Evolutionary conservation across 768 basidiomycete species (phyloP), one percentile per base, ranked within the genome.

Genomic region (Neoboletus subvelutipes): DNA sequence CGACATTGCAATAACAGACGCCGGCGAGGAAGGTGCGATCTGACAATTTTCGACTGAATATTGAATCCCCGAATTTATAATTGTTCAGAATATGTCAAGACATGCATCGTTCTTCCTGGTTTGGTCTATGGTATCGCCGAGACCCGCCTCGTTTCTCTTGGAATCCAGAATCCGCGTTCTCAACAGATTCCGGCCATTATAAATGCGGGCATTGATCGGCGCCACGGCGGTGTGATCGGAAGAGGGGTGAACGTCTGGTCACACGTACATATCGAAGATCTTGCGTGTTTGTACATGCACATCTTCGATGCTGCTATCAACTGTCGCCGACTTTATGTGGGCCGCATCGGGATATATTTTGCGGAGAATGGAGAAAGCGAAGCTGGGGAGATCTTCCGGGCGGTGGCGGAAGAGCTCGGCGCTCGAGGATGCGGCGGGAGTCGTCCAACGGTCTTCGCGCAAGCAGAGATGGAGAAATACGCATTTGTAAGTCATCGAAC

Each of bases 41-140:
- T 4, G 36, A 42, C 10, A 26, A 17, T 24, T 24, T 11, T 37
- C 31, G 12, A 37, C 2, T 20, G n/a, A n/a, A n/a, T n/a, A n/a
- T 24, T 24, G 31, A 39, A 24, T 13, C 40, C 13, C 33, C 0
- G 5, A 9, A 9, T 36, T 47, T 22, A 60, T 39, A 6, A n/a
- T 67, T 20, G 68, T 70, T n/a, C 54, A 81, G 84, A 80, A 11
- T 83, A 82, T 58, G 72, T 79, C 43, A 79, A 73, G 60, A 75
- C 74, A 3, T 80, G 82, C 67, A 80, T 84, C 6, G 65, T 86
- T 26, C 64, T 79, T 12, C 83, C 83, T 1, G 69, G 72, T 18
- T 83, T 84, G 0, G 83, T 91, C 33, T 90, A 81, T 60, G 85
- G 83, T 43, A 71, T 82, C 34, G 80, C 83, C 2, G 66, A 64